phyloP scores from a whole-genome alignment of 208 protist species.

The Trichomonas vaginalis region DNA sequence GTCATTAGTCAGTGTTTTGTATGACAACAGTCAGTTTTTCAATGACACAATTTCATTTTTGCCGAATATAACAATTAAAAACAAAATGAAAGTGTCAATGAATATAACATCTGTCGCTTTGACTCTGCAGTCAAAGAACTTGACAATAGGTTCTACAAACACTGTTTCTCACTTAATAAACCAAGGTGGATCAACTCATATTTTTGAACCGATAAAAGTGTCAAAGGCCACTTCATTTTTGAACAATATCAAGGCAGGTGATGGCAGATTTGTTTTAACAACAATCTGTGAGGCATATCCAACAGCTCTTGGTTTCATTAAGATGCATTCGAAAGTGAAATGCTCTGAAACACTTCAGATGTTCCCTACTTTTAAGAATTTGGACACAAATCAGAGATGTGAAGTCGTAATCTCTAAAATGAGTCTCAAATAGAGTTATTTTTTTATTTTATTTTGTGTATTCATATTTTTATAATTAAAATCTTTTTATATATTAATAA shows the following conservation, averaged over 20 bases:
- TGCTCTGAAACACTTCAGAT: neutral
- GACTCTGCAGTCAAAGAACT: neutral
- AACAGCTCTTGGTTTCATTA: neutral
- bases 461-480: too few relatives aligned
- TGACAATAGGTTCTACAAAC: neutral
- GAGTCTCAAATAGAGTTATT: neutral
- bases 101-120: neutral
- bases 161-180: neutral
- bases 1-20: neutral
- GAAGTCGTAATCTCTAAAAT: neutral
- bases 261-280: neutral
- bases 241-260: neutral
- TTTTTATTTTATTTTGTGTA: neutral
- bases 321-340: neutral
- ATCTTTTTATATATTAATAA: too few relatives aligned
- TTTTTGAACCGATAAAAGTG: neutral
- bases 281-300: neutral
- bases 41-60: neutral
- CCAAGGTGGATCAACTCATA: neutral
- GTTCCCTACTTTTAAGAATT: neutral
- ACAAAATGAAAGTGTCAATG: neutral
- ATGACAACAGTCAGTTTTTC: neutral
- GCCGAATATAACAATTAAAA: neutral
- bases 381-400: neutral
- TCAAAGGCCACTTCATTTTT: neutral